A percentile compares a stretch with the other conserved stretches of the same genome.
Conservation (phyloP, 495 filamentous ascomycete species). For the Bryoglossum gracile region DNA sequence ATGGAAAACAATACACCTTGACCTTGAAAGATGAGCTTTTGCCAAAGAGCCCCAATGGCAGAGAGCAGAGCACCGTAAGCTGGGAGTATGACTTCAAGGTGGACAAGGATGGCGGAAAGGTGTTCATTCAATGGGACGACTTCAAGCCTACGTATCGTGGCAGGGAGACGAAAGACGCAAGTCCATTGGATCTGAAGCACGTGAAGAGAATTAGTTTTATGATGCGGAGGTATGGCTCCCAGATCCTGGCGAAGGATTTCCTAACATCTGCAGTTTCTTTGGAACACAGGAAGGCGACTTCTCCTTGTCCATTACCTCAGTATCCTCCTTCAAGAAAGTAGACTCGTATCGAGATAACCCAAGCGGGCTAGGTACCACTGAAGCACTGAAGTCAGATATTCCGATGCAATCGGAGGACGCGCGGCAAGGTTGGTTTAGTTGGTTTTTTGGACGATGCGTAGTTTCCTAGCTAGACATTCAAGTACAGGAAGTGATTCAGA, state of each 20-base stretch:
- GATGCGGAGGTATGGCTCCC: slow-evolving; percentile 71
- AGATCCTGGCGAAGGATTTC: no score
- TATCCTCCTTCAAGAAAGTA: slow-evolving; percentile 32
- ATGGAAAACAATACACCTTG: slow-evolving; percentile 60
- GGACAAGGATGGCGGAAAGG: slow-evolving; percentile 13
- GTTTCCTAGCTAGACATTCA: no score
- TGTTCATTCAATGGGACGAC: slow-evolving; percentile 51
- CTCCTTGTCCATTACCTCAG: slow-evolving; percentile 45
- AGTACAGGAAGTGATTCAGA: no score
- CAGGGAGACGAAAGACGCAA: slow-evolving; percentile 47
- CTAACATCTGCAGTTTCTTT: slow-evolving; percentile 73
- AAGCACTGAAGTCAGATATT: background rate
- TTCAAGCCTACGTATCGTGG: slow-evolving; percentile 71
- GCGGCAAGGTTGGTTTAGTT: slow-evolving; percentile 11
- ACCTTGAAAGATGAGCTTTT: slow-evolving; percentile 62
- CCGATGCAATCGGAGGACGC: background rate
- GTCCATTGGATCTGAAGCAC: slow-evolving; percentile 44
- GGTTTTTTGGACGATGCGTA: slow-evolving; percentile 8
- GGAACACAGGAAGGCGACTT: slow-evolving; percentile 67
- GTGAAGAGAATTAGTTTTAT: slow-evolving; percentile 66
- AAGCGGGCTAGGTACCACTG: background rate
- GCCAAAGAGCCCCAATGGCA: slow-evolving; percentile 47
- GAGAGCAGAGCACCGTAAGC: slow-evolving; percentile 52
- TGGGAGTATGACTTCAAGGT: slow-evolving; percentile 49
- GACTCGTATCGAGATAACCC: slow-evolving; percentile 10